Evolutionary conservation across 192 early-diverging fungal species (phyloP).

Genomic region (Podila epicladia): DNA sequence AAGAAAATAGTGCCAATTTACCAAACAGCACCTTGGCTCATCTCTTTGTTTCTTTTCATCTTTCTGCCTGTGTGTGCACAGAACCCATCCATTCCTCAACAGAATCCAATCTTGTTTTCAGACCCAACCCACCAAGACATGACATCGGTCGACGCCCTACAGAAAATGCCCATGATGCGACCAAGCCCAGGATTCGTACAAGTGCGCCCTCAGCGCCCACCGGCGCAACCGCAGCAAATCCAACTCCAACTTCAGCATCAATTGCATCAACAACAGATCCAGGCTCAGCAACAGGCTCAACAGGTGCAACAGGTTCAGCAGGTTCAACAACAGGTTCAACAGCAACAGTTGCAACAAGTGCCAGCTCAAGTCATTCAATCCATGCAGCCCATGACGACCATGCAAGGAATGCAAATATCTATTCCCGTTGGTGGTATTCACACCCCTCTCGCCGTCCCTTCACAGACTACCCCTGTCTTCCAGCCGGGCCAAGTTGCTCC

Average conservation of each 20-base stretch:
- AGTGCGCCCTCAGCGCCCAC: conserved; percentile 4
- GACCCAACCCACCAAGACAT: neutral
- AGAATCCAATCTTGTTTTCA: neutral
- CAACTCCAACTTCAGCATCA: neutral
- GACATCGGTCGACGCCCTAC: neutral
- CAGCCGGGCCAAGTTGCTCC: neutral
- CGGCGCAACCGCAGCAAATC: conserved; percentile 6
- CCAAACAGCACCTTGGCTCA: too few relatives aligned
- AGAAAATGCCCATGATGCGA: neutral
- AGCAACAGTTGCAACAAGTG: conserved; percentile 4
- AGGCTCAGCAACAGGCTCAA: neutral
- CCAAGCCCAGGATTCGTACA: neutral
- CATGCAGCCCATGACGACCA: neutral
- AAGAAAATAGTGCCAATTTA: too few relatives aligned
- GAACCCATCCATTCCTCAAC: conserved; percentile 1
- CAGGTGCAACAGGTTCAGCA: neutral
- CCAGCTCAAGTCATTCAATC: neutral
- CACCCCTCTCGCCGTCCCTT: neutral
- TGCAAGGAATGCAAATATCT: neutral
- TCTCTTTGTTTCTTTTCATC: neutral
- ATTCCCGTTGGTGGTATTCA: neutral
- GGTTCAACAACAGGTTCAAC: conserved; percentile 5
- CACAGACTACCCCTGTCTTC: neutral
- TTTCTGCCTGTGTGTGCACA: neutral
- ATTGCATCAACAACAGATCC: neutral